A percentile compares a stretch with the other conserved stretches of the same genome.
Conservation (phyloP, 23 red algal species). For the Gracilaria caudata region DNA sequence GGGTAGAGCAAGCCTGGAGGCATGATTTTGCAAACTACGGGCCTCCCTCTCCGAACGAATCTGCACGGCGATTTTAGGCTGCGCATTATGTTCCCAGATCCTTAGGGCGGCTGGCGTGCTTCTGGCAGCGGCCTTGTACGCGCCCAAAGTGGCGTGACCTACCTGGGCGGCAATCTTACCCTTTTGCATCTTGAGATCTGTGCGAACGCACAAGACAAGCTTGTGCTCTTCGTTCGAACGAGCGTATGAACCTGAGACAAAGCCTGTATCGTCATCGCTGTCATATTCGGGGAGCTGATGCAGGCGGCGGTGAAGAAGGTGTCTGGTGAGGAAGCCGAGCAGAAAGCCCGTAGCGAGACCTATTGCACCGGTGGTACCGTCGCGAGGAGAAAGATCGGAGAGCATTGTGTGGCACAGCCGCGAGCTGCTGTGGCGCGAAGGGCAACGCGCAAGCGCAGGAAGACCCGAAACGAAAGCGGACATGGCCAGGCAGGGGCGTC, state of each 20-base stretch:
- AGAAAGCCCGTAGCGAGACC: neutral
- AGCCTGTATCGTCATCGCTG: conserved; percentile 2
- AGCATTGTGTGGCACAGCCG: no score
- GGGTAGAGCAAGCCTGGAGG: conserved; percentile 22
- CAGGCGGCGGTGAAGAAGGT: neutral
- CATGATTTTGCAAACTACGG: conserved; percentile 39
- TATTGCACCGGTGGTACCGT: conserved; percentile 2
- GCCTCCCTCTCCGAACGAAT: conserved; percentile 56
- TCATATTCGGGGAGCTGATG: neutral
- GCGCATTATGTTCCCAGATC: conserved; percentile 78
- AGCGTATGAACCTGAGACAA: neutral
- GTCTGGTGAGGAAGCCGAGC: conserved; percentile 2
- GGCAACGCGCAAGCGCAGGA: no score
- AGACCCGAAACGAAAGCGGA: no score
- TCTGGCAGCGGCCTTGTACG: conserved; percentile 57
- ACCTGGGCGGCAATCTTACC: conserved; percentile 94
- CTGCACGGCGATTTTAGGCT: conserved; percentile 93
- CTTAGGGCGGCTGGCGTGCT: neutral
- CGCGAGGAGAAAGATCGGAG: neutral
- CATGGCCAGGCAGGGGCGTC: no score
- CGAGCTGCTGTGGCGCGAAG: no score
- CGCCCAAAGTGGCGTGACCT: conserved; percentile 91
- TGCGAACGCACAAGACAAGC: conserved; percentile 85
- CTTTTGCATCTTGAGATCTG: conserved; percentile 88
- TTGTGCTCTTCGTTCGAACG: conserved; percentile 50